Evolutionary conservation across 768 basidiomycete genomes (phyloP), one percentile per base, ranked within the genome.

Genomic region (Amanita thiersii): DNA sequence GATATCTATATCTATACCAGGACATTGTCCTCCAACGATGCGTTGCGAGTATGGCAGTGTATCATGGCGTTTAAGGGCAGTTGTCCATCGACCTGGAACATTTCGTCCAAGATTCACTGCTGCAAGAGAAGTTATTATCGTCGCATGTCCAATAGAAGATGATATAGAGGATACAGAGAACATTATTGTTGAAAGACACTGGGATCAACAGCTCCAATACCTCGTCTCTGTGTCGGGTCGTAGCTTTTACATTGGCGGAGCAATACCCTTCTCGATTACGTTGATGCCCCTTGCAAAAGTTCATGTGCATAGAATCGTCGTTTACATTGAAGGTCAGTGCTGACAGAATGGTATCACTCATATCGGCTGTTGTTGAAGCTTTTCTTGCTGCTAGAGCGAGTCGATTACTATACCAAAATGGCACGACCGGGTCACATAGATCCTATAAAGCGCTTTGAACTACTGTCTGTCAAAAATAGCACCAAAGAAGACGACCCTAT

Each of bases 201-300:
- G 93, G 94, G 93, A 97, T 44, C 72, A 78, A 37, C 86, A 94
- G 56, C 54, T 91, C 50, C 79, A 83, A 43, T 96, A 93, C 53
- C 65, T 84, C 31, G 78, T 96, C 37, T 72, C 79, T 2, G 62
- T 91, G 9, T 72, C 78, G 11, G 81, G 79, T 4, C 77, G 83
- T 46, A 81, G 77, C 46, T 87, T 92, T 60, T 77, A 81, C 12
- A 75, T 98, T 19, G 93, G 91, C 23, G 86, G 89, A 28, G 69
- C 69, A 4, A 69, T 97, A 39, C 88, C 91, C 0, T 63, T 97
- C 18, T 75, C 75, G 19, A 68, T 99, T 20, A 81, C 86, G 1
- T 64, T 97, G 41, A 76, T 86, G 71, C 93, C 94, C 1, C 56
- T 94, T 43, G 66, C 77, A 20, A 94, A 94, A 56, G 69, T 90